These are phyloP conservation scores for Alternaria novae-zelandiae DNA, from an alignment of 2,329 filamentous ascomycete genomes.

Conservation along the genomic window DNA sequence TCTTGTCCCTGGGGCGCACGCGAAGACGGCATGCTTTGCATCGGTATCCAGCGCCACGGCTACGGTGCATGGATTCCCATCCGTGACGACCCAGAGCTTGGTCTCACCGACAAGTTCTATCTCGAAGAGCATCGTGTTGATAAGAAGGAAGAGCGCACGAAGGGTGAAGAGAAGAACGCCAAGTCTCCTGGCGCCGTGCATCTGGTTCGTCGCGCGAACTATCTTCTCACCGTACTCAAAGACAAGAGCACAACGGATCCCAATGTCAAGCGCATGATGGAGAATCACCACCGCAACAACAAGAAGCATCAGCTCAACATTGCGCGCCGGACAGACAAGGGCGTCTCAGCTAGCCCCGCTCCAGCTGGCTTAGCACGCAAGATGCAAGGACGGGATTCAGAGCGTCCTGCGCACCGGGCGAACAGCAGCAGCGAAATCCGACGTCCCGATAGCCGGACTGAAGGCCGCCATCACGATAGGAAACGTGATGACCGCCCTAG, in stretches of 20 bases:
- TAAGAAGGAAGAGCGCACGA: conserved; percentile 90
- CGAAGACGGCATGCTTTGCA: conserved; percentile 95
- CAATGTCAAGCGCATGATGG: conserved; percentile 77
- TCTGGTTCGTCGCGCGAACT: conserved; percentile 91
- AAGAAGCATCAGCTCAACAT: conserved; percentile 70
- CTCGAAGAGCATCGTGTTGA: conserved; percentile 98
- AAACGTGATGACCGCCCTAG: conserved; percentile 36
- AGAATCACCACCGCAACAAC: conserved; percentile 94
- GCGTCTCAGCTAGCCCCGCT: conserved; percentile 74
- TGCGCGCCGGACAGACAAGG: conserved; percentile 64
- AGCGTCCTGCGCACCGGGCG: conserved; percentile 45
- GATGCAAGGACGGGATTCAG: conserved; percentile 43
- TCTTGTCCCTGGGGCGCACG: conserved; percentile 89
- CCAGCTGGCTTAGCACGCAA: conserved; percentile 55
- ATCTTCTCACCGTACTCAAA: conserved; percentile 91
- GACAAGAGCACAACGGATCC: conserved; percentile 78
- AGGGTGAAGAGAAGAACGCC: conserved; percentile 71
- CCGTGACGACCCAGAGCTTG: conserved; percentile 86
- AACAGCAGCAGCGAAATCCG: conserved; percentile 47
- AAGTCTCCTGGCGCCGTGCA: conserved; percentile 98
- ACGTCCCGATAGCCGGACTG: conserved; percentile 40
- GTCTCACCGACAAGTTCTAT: conserved; percentile 89
- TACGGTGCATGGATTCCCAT: conserved; percentile 97
- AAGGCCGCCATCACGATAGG: conserved; percentile 40
- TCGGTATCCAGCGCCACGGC: conserved; percentile 90